Evolutionary conservation across 2,329 filamentous ascomycete genomes (phyloP).

Genomic region (Penicillium sp.): DNA sequence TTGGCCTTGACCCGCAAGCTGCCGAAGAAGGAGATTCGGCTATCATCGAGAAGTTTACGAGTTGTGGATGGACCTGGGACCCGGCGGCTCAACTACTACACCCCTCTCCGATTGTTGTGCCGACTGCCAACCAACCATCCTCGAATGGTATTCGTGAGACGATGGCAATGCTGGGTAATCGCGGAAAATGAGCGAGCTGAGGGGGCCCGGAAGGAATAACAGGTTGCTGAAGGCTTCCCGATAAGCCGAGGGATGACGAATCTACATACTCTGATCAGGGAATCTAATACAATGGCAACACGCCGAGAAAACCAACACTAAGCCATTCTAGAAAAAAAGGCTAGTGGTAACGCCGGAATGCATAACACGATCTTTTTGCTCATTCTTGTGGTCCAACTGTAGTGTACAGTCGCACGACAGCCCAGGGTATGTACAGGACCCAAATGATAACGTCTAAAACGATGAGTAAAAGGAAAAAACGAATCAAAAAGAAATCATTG

Average conservation of each 20-base stretch:
- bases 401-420: constrained; percentile 48
- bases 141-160: constrained; percentile 41
- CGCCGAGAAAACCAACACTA: constrained; percentile 5
- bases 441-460: constrained; percentile 49
- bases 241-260: constrained; percentile 2
- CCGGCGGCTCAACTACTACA: constrained; percentile 40
- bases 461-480: constrained; percentile 39
- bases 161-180: constrained; percentile 42
- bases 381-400: constrained; percentile 45
- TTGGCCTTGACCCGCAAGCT: constrained; percentile 41
- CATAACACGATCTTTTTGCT: constrained; percentile 46
- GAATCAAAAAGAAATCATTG: constrained; percentile 45
- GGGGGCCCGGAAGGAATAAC: neutral
- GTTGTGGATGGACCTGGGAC: constrained; percentile 49
- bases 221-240: constrained; percentile 19
- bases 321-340: constrained; percentile 11
- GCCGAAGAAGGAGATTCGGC: constrained; percentile 37
- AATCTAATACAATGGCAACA: constrained; percentile 2
- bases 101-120: constrained; percentile 39
- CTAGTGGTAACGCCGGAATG: constrained; percentile 36
- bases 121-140: constrained; percentile 20
- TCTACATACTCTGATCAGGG: constrained; percentile 11
- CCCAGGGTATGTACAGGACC: constrained; percentile 52
- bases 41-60: constrained; percentile 41
- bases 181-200: constrained; percentile 31